Percentiles rank a stretch among this genome's conserved stretches.
phyloP scores from a whole-genome alignment of 2,329 filamentous ascomycete genomes.

The Penicillium corylophilum region DNA sequence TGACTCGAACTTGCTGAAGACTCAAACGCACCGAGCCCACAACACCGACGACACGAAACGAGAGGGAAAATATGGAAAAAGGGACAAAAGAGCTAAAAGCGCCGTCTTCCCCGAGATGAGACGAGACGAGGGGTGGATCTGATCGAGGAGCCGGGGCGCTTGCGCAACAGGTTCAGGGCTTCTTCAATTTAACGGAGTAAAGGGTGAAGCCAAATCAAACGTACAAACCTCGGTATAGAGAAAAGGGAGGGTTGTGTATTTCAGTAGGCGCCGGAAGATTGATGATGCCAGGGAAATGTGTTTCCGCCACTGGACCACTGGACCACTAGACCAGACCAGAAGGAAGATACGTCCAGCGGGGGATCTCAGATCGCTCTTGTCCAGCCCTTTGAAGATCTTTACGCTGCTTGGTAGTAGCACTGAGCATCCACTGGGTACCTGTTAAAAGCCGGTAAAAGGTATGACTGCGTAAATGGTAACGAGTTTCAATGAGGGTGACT shows the following conservation, averaged over 20 bases:
- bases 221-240: not conserved
- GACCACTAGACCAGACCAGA: not conserved
- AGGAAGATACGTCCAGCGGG: not conserved
- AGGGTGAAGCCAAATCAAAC: conserved; percentile 19
- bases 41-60: conserved; percentile 5
- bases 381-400: conserved; percentile 16
- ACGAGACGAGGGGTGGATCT: conserved; percentile 26
- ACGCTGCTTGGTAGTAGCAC: conserved; percentile 17
- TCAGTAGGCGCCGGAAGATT: not conserved
- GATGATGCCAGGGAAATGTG: not conserved
- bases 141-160: conserved; percentile 28
- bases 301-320: not conserved
- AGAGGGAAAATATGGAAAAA: conserved; percentile 1
- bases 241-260: not conserved
- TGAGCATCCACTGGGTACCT: conserved; percentile 16
- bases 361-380: conserved; percentile 16
- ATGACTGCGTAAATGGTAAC: not conserved
- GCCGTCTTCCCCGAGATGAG: conserved; percentile 21
- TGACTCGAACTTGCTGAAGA: not conserved
- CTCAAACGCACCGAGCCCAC: conserved; percentile 8
- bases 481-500: not conserved
- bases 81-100: conserved; percentile 12
- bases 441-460: conserved; percentile 8
- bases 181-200: conserved; percentile 25
- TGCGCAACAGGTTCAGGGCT: conserved; percentile 27